A percentile compares a stretch with the other conserved stretches of the same genome.
Conservation (phyloP, 345 rosid species). For the Microcos paniculata region DNA sequence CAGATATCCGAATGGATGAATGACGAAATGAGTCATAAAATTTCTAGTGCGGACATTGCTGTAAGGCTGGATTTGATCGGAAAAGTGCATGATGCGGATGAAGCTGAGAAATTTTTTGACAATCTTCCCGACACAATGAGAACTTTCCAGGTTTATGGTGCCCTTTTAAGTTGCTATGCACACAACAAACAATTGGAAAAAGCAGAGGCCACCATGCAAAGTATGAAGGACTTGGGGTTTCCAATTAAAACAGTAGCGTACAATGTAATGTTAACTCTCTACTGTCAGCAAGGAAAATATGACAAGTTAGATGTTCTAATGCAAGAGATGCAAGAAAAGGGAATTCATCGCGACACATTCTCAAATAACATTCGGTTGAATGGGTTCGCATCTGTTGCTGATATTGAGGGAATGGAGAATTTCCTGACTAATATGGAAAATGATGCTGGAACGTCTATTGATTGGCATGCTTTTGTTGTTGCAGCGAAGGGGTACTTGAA, state of each 20-base stretch:
- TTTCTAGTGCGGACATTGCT: slow-evolving; percentile 43
- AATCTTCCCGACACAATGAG: slow-evolving; percentile 21
- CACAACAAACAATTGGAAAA: slow-evolving; percentile 32
- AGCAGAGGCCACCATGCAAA: slow-evolving; percentile 42
- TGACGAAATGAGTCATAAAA: slow-evolving; percentile 22
- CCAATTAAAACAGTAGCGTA: slow-evolving; percentile 32
- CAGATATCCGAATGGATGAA: slow-evolving; percentile 53
- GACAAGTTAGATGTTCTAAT: slow-evolving; percentile 43
- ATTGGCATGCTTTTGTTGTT: slow-evolving; percentile 46
- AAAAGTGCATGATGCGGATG: slow-evolving; percentile 42
- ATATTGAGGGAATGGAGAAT: slow-evolving; percentile 56
- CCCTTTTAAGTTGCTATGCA: slow-evolving; percentile 55
- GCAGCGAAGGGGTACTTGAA: slow-evolving; percentile 51
- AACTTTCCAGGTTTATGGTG: slow-evolving; percentile 40
- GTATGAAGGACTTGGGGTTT: slow-evolving; percentile 38
- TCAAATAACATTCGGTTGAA: slow-evolving; percentile 46
- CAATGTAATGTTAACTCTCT: slow-evolving; percentile 60
- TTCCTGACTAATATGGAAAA: slow-evolving; percentile 44
- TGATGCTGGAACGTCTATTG: slow-evolving; percentile 32
- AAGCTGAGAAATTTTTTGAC: slow-evolving; percentile 47
- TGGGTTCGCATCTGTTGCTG: slow-evolving; percentile 45
- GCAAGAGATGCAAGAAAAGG: slow-evolving; percentile 54
- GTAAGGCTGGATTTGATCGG: slow-evolving; percentile 50
- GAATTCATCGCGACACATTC: slow-evolving; percentile 31
- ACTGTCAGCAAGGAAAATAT: slow-evolving; percentile 29